phyloP scores from a whole-genome alignment of 2,329 filamentous ascomycete species.

The Byssochlamys sp. region DNA sequence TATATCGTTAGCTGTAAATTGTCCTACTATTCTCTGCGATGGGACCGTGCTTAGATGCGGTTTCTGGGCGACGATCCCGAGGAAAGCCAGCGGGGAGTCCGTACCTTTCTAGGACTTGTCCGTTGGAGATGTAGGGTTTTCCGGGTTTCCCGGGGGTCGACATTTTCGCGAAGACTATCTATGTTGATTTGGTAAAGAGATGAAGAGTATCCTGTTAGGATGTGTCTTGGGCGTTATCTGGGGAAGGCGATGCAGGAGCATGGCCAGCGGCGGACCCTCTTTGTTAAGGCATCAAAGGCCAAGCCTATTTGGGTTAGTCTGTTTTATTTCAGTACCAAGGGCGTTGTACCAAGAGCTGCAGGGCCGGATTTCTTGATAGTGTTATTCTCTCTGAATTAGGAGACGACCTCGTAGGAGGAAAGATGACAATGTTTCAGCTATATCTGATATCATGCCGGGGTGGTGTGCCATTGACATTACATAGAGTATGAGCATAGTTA shows the following conservation, averaged over 20 bases:
- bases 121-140: constrained; percentile 32
- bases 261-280: background rate
- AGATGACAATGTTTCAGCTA: too few species aligned
- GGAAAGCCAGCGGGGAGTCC: background rate
- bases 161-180: constrained; percentile 19
- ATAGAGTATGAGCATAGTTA: too few species aligned
- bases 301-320: background rate
- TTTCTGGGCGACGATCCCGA: background rate
- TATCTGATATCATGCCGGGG: too few species aligned
- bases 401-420: too few species aligned
- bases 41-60: background rate
- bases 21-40: background rate
- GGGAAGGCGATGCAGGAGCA: background rate
- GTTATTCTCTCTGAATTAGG: background rate
- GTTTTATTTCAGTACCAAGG: background rate
- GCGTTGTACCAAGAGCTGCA: background rate
- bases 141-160: constrained; percentile 18
- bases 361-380: background rate
- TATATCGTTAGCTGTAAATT: background rate
- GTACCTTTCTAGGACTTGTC: constrained; percentile 29
- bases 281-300: background rate
- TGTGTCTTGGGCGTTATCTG: background rate
- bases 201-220: background rate
- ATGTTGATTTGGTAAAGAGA: background rate
- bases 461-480: too few species aligned